These are phyloP conservation scores for Clarireedia sp. DNA, from an alignment of 2,329 filamentous ascomycete genomes.

Conservation along the genomic window DNA sequence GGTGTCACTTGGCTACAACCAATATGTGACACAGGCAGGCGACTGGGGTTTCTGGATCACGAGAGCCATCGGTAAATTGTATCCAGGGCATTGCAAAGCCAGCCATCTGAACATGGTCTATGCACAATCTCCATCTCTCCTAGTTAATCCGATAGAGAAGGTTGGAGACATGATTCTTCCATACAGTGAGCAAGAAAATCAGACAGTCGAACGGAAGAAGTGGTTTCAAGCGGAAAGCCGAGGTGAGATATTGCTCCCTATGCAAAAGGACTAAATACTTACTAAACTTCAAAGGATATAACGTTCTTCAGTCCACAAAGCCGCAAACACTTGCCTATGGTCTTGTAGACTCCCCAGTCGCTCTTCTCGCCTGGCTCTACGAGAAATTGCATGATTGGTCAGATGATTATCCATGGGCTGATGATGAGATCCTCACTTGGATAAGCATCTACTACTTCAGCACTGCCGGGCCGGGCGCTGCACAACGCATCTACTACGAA, in stretches of 20 bases:
- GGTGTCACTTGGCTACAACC: slow-evolving; percentile 55
- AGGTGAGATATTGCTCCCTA: background rate
- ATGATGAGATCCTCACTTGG: slow-evolving; percentile 72
- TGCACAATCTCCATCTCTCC: slow-evolving; percentile 40
- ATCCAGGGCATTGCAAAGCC: slow-evolving; percentile 48
- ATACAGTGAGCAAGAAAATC: slow-evolving; percentile 43
- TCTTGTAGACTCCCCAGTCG: slow-evolving; percentile 61
- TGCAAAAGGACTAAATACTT: fast-evolving
- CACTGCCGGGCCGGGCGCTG: slow-evolving; percentile 59
- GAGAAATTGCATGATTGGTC: slow-evolving; percentile 76
- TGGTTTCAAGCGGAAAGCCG: slow-evolving; percentile 49
- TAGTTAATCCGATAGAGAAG: slow-evolving; percentile 48
- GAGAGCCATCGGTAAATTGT: slow-evolving; percentile 50
- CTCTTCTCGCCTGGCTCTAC: slow-evolving; percentile 68
- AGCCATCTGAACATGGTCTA: slow-evolving; percentile 54
- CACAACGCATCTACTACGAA: slow-evolving; percentile 67
- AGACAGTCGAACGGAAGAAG: slow-evolving; percentile 36
- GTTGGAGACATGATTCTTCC: slow-evolving; percentile 47
- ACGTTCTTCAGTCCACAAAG: slow-evolving; percentile 53
- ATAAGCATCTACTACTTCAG: slow-evolving; percentile 66
- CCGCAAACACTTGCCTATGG: slow-evolving; percentile 67
- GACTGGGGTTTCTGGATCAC: slow-evolving; percentile 66
- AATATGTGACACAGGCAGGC: slow-evolving; percentile 57
- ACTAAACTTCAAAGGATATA: slow-evolving; percentile 41
- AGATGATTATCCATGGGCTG: slow-evolving; percentile 63